phyloP scores from a whole-genome alignment of 2,329 filamentous ascomycete species.

The Biscogniauxia sp. region DNA sequence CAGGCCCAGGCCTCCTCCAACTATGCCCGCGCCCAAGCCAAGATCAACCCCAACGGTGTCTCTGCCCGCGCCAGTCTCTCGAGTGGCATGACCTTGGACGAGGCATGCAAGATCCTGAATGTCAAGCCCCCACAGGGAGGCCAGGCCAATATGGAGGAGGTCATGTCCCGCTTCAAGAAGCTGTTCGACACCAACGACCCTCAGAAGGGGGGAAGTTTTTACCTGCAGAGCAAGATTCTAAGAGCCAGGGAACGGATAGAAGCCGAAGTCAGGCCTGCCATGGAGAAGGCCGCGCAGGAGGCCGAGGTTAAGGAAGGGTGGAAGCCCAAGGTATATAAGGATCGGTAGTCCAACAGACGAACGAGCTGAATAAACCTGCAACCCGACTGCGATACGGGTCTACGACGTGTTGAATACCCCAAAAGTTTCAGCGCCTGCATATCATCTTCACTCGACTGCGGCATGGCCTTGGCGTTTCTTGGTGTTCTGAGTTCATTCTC shows the following conservation, averaged over 20 bases:
- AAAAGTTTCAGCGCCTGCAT: constrained; percentile 26
- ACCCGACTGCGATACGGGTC: background rate
- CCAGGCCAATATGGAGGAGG: constrained; percentile 72
- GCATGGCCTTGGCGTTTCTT: constrained; percentile 51
- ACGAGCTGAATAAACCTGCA: constrained; percentile 3
- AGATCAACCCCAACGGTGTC: constrained; percentile 46
- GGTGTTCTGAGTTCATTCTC: constrained; percentile 20
- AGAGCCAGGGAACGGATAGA: constrained; percentile 90
- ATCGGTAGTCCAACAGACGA: constrained; percentile 50
- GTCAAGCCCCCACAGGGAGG: constrained; percentile 83
- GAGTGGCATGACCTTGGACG: constrained; percentile 84
- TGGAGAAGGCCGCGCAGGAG: constrained; percentile 70
- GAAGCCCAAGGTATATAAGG: constrained; percentile 94
- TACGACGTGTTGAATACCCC: constrained; percentile 6
- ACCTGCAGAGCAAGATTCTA: constrained; percentile 95
- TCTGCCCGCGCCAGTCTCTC: constrained; percentile 43
- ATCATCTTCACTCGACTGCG: constrained; percentile 54
- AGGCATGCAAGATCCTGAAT: constrained; percentile 96
- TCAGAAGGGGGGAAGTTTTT: constrained; percentile 94
- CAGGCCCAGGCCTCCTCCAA: constrained; percentile 86
- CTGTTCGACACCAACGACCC: constrained; percentile 94
- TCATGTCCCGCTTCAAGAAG: constrained; percentile 87
- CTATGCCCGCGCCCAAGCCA: constrained; percentile 72
- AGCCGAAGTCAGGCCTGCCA: constrained; percentile 71
- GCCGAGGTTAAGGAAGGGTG: constrained; percentile 81